phyloP scores from a whole-genome alignment of 331 rosid genomes.

The Phaseolus coccineus region DNA sequence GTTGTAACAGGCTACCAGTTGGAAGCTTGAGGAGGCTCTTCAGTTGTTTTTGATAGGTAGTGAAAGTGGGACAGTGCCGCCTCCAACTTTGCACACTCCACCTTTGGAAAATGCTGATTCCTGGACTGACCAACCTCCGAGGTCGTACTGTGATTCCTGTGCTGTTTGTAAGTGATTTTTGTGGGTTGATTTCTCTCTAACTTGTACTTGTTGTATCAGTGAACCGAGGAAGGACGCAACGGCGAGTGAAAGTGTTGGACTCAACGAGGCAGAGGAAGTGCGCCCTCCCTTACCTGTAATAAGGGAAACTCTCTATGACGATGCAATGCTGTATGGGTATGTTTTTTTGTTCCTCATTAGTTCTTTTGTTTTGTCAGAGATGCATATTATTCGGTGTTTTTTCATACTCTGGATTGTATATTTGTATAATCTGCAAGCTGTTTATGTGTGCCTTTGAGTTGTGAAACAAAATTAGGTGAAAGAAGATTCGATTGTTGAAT shows the following conservation, averaged over 20 bases:
- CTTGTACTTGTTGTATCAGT: slow-evolving; percentile 50
- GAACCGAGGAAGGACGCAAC: slow-evolving; percentile 47
- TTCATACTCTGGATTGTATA: background rate
- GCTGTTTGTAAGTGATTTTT: background rate
- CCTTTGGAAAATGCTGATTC: slow-evolving; percentile 58
- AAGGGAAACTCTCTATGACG: slow-evolving; percentile 94
- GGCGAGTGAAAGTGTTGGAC: slow-evolving; percentile 54
- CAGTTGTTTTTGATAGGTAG: slow-evolving; percentile 82
- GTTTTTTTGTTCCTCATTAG: slow-evolving; percentile 34
- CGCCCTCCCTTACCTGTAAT: slow-evolving; percentile 95
- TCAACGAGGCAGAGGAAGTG: slow-evolving; percentile 69
- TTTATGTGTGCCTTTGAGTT: background rate
- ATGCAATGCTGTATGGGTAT: slow-evolving; percentile 76
- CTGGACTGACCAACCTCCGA: slow-evolving; percentile 51
- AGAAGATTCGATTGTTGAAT: background rate
- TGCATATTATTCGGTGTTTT: slow-evolving; percentile 7
- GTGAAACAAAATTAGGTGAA: slow-evolving; percentile 24
- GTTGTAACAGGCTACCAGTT: slow-evolving; percentile 80
- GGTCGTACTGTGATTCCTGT: slow-evolving; percentile 43
- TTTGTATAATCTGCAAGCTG: background rate
- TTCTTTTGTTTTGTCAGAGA: background rate
- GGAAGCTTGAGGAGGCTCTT: slow-evolving; percentile 97
- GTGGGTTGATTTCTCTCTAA: slow-evolving; percentile 31
- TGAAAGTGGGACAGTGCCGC: slow-evolving; percentile 58
- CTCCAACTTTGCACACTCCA: slow-evolving; percentile 41